A percentile compares a stretch with the other conserved stretches of the same genome.
These are phyloP conservation scores for Simplicillium sp. DNA, from an alignment of 2,329 filamentous ascomycete genomes.

Conservation along the genomic window DNA sequence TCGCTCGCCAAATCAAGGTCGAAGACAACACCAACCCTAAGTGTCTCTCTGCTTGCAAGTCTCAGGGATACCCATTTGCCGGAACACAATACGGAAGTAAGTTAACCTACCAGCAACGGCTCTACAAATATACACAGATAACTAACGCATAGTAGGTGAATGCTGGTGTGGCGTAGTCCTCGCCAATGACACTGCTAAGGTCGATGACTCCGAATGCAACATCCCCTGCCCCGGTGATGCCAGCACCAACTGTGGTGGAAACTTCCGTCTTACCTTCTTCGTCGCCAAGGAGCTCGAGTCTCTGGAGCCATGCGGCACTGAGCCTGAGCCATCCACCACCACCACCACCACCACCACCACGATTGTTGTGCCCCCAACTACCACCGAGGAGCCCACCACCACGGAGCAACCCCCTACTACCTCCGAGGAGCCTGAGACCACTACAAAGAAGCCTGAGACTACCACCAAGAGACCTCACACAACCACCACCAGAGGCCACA, in stretches of 20 bases:
- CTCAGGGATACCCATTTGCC: constrained; percentile 35
- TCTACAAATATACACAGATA: too few relatives aligned
- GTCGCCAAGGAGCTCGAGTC: constrained; percentile 3
- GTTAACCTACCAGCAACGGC: too few relatives aligned
- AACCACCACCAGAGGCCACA: constrained; percentile 15
- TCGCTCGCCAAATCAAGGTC: constrained; percentile 31
- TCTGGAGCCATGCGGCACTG: constrained; percentile 2
- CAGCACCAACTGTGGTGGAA: constrained; percentile 22
- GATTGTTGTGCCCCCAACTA: background rate
- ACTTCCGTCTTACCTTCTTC: constrained; percentile 19
- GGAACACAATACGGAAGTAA: constrained; percentile 33
- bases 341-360: background rate
- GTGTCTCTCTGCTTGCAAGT: constrained; percentile 32
- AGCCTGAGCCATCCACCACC: constrained; percentile 1
- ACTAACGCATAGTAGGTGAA: constrained; percentile 17
- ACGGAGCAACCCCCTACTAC: background rate
- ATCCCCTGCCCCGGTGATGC: constrained; percentile 22
- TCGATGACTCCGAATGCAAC: constrained; percentile 20
- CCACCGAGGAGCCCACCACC: background rate
- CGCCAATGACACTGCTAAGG: constrained; percentile 31
- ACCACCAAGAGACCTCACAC: too few relatives aligned
- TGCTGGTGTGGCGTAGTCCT: constrained; percentile 44
- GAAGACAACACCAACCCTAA: constrained; percentile 28
- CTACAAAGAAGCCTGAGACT: background rate
- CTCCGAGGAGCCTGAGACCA: background rate